Evolutionary conservation across 192 early-diverging fungal genomes (phyloP).

Genomic region (Thoreauomyces humboldtii): DNA sequence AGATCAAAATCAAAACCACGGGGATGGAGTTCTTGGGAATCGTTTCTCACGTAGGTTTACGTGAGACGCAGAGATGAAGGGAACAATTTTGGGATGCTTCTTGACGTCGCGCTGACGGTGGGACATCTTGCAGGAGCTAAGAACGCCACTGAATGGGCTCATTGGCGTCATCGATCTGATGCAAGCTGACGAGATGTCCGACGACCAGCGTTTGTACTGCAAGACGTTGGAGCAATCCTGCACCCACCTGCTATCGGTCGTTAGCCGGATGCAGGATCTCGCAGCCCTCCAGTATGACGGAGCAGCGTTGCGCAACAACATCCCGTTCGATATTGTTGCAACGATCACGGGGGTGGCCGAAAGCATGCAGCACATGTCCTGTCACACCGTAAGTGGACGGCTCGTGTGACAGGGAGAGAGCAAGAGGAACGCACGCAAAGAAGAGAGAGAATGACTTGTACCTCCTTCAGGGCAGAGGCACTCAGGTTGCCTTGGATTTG

Average conservation of each 20-base stretch:
- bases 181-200: constrained; percentile 13
- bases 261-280: constrained; percentile 24
- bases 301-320: neutral
- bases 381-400: no score
- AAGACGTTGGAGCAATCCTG: constrained; percentile 24
- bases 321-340: constrained; percentile 11
- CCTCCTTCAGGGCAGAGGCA: no score
- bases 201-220: constrained; percentile 19
- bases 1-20: neutral
- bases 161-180: constrained; percentile 26
- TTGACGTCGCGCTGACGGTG: neutral
- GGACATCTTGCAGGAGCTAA: constrained; percentile 2
- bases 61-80: no score
- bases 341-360: constrained; percentile 12
- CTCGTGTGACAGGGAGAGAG: no score
- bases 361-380: constrained; percentile 8
- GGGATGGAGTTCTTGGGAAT: constrained; percentile 1
- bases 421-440: no score
- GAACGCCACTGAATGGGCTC: constrained; percentile 25
- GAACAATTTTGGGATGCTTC: neutral
- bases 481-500: constrained; percentile 9
- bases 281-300: neutral
- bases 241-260: constrained; percentile 3
- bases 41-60: constrained; percentile 3
- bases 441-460: no score